Percentiles rank a stretch among this genome's conserved stretches.
Evolutionary conservation across 1,284 basidiomycete genomes (phyloP).

Genomic region (Marasmius tenuissimus): DNA sequence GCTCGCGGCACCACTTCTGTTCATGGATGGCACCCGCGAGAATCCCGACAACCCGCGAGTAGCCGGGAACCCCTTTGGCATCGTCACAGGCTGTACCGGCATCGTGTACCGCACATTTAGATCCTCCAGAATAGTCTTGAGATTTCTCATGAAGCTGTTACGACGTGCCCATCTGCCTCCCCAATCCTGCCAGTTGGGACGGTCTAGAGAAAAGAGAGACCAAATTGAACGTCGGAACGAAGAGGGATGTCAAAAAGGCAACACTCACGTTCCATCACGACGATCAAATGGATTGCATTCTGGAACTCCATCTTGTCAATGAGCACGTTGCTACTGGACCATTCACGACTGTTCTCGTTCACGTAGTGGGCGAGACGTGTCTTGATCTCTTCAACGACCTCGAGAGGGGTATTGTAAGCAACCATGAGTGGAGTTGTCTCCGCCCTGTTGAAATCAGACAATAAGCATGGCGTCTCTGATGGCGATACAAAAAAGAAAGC

Average conservation of each 20-base stretch:
- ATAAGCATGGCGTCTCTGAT: conserved; percentile 10
- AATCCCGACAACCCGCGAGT: not conserved
- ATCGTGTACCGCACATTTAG: conserved; percentile 69
- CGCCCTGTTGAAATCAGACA: conserved; percentile 53
- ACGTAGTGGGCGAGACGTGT: conserved; percentile 62
- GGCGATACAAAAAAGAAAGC: conserved; percentile 17
- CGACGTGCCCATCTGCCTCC: conserved; percentile 74
- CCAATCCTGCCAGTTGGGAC: conserved; percentile 88
- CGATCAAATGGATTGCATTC: conserved; percentile 64
- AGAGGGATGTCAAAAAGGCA: not conserved
- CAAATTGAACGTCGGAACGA: not conserved
- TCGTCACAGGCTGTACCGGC: conserved; percentile 69
- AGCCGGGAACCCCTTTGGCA: conserved; percentile 33
- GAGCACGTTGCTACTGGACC: conserved; percentile 61
- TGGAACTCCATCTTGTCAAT: conserved; percentile 80
- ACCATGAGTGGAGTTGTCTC: conserved; percentile 70
- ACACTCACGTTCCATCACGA: conserved; percentile 75
- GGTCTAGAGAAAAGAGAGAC: conserved; percentile 42
- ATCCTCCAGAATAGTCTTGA: conserved; percentile 70
- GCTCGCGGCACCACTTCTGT: not conserved
- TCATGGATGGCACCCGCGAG: not conserved
- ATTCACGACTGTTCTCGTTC: conserved; percentile 69
- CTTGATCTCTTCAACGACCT: conserved; percentile 68
- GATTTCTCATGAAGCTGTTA: conserved; percentile 69
- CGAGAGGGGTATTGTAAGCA: conserved; percentile 66